Base-by-base conservation (phyloP, 129 eudicot species). In the Oenanthe sinensis region DNA sequence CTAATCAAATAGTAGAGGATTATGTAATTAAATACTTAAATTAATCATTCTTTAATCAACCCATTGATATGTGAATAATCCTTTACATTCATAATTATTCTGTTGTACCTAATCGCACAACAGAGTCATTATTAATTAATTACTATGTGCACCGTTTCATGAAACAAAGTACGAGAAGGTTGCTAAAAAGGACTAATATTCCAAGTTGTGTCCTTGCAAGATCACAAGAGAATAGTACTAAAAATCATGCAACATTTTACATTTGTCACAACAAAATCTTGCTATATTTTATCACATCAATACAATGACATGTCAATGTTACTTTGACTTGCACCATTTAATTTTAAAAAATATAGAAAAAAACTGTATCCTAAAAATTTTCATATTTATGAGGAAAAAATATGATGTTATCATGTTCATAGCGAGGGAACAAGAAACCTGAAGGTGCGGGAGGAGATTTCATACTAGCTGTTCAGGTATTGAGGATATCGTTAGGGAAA, bases 251-350 rank as follows among this genome's bases (percentile, higher is more conserved):
- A 22, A 22, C n/a, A 0, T n/a, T 58, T n/a, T 22, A 22, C n/a
- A 0, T n/a, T 58, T 8, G 67, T 10, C 2, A 58, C 67, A 7
- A 58, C 33, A 58, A 58, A 58, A 58, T 58, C 67, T n/a, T 22
- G 30, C 30, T 58, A 58, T 58, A 58, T 58, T 58, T 58, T n/a
- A 58, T 58, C 67, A 58, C 67, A 58, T 58, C 67, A 55, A 55
- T 55, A 55, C 28, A 1, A 20, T 55, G 63, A 55, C 63, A 55
- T 20, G 63, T 55, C 63, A 22, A n/a, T 58, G 67, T 13, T 58
- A 58, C 67, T n/a, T 58, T 58, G 30, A 22, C 67, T 55, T 58
- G 30, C 67, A 58, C 67, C 67, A 8, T 55, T 55, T 22, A 2
- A 55, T 58, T 58, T 58, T n/a, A 3, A 19, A 5, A 52, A 4